A percentile compares a stretch with the other conserved stretches of the same genome.
phyloP scores from a whole-genome alignment of 495 filamentous ascomycete species.

The Penicillium herquei region DNA sequence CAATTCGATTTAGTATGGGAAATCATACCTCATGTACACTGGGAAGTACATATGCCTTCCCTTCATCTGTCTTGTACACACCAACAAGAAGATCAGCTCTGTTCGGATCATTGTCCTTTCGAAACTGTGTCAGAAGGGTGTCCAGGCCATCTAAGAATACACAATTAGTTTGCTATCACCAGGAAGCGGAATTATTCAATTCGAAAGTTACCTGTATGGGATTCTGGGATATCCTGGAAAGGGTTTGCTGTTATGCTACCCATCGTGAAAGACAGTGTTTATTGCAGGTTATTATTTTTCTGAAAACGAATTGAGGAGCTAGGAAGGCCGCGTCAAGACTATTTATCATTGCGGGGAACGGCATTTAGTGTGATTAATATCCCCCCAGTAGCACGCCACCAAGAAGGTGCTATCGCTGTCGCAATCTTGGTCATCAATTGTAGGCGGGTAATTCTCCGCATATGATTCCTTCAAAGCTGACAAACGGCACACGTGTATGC shows the following conservation, averaged over 20 bases:
- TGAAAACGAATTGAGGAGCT: too few species aligned
- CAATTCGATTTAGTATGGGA: neutral
- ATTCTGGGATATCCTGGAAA: constrained; percentile 8
- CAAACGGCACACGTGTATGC: too few species aligned
- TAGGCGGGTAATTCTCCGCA: too few species aligned
- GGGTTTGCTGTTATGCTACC: constrained; percentile 12
- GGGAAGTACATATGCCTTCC: constrained; percentile 12
- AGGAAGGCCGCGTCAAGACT: too few species aligned
- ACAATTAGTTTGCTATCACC: neutral
- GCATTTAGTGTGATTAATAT: too few species aligned
- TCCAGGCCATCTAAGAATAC: neutral
- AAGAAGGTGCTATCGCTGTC: too few species aligned
- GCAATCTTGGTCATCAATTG: too few species aligned
- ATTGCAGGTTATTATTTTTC: too few species aligned
- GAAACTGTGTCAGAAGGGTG: constrained; percentile 2
- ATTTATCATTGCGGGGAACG: too few species aligned
- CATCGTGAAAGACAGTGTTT: constrained; percentile 1
- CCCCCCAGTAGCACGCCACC: too few species aligned
- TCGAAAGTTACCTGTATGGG: constrained; percentile 4
- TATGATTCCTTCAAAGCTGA: too few species aligned
- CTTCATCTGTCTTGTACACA: constrained; percentile 16
- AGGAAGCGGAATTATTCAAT: neutral
- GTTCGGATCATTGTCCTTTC: constrained; percentile 9
- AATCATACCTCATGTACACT: constrained; percentile 15
- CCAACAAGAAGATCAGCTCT: constrained; percentile 17